phyloP scores from a whole-genome alignment of 805 yeast species.

The Scheffersomyces amazonensis region DNA sequence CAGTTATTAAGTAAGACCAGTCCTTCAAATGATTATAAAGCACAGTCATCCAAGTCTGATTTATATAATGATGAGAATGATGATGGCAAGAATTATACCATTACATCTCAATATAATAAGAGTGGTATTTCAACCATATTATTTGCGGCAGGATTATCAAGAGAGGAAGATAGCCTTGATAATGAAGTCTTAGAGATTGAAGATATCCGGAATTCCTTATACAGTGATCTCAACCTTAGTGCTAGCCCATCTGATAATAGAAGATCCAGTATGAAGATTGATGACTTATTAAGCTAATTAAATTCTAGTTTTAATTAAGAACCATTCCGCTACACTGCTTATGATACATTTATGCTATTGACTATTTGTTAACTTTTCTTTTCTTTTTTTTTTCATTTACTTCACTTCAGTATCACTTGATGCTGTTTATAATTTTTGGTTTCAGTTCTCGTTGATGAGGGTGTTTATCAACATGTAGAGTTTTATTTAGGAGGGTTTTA shows the following conservation, averaged over 20 bases:
- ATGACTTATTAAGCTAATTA: constrained; percentile 25
- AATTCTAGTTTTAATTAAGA: no score
- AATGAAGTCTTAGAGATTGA: constrained; percentile 1
- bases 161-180: constrained; percentile 2
- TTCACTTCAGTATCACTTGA: no score
- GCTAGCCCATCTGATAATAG: constrained; percentile 3
- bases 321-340: no score
- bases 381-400: no score
- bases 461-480: no score
- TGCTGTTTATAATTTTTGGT: no score
- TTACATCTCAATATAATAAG: constrained; percentile 1
- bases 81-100: constrained; percentile 3
- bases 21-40: not conserved
- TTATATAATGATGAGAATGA: constrained; percentile 1
- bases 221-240: constrained; percentile 1
- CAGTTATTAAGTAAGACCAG: constrained; percentile 17
- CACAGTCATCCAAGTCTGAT: not conserved
- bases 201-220: not conserved
- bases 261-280: constrained; percentile 23
- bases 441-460: no score
- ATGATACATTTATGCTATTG: no score
- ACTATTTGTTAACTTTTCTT: no score
- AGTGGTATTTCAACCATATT: constrained; percentile 29
- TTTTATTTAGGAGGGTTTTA: no score
- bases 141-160: constrained; percentile 23